Evolutionary conservation across 2,329 filamentous ascomycete species (phyloP).

Genomic region (Davidsoniella neocaledoniae): DNA sequence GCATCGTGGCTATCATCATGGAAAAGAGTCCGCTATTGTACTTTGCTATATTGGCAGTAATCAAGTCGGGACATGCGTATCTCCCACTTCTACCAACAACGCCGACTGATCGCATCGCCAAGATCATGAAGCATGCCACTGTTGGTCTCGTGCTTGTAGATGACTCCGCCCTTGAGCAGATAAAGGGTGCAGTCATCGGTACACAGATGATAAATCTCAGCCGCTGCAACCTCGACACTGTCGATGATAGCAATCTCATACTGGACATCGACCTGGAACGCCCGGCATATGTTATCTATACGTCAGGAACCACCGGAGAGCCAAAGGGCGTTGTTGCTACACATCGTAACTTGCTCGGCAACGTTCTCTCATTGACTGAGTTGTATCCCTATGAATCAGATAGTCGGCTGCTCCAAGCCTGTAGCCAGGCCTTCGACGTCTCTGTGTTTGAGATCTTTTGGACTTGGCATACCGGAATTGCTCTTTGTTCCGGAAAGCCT

Average conservation of each 20-base stretch:
- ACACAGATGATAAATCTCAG: slow-evolving; percentile 20
- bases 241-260: slow-evolving; percentile 20
- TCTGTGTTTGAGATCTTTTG: slow-evolving; percentile 88
- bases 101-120: slow-evolving; percentile 39
- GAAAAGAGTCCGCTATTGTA: slow-evolving; percentile 63
- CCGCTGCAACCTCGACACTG: slow-evolving; percentile 16
- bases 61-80: slow-evolving; percentile 64
- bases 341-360: slow-evolving; percentile 58
- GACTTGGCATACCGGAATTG: slow-evolving; percentile 62
- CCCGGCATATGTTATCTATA: slow-evolving; percentile 65
- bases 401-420: slow-evolving; percentile 61
- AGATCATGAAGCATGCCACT: slow-evolving; percentile 45
- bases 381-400: slow-evolving; percentile 41
- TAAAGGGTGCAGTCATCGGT: slow-evolving; percentile 10
- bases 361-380: slow-evolving; percentile 47
- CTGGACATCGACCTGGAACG: slow-evolving; percentile 27
- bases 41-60: slow-evolving; percentile 51
- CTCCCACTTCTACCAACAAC: slow-evolving; percentile 63
- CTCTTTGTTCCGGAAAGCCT: slow-evolving; percentile 58
- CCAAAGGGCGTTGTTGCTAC: slow-evolving; percentile 71
- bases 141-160: slow-evolving; percentile 31
- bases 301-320: slow-evolving; percentile 63
- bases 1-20: slow-evolving; percentile 51
- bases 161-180: slow-evolving; percentile 13
- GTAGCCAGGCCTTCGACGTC: slow-evolving; percentile 72